Evolutionary conservation across 2,329 filamentous ascomycete species (phyloP).

Genomic region (Aplosporella prunicola): DNA sequence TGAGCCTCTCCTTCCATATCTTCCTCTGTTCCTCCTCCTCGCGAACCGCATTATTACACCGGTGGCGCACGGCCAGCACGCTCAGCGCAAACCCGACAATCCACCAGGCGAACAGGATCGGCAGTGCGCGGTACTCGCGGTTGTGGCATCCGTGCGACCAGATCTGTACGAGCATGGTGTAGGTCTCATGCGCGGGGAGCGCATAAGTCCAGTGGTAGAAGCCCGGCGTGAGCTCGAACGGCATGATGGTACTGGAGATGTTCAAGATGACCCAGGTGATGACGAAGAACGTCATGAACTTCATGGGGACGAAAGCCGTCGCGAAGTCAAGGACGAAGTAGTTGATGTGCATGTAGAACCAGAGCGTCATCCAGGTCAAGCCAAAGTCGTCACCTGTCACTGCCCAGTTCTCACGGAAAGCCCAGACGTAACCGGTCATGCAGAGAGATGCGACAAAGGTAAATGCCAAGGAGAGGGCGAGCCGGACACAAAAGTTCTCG

Average conservation of each 20-base stretch:
- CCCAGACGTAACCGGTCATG: conserved; percentile 33
- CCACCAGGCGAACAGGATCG: conserved; percentile 36
- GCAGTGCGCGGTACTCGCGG: conserved; percentile 30
- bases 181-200: conserved; percentile 31
- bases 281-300: conserved; percentile 34
- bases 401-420: conserved; percentile 30
- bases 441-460: conserved; percentile 27
- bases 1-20: conserved; percentile 7
- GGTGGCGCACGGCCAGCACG: neutral
- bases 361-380: conserved; percentile 32
- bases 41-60: conserved; percentile 1
- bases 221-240: conserved; percentile 30
- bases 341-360: conserved; percentile 35
- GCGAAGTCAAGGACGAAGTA: conserved; percentile 34
- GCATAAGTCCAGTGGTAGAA: conserved; percentile 32
- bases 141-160: conserved; percentile 36
- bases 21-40: conserved; percentile 1
- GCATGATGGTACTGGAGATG: conserved; percentile 30
- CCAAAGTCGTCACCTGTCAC: conserved; percentile 29
- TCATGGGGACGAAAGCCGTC: conserved; percentile 29
- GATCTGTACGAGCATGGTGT: conserved; percentile 29
- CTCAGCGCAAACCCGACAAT: conserved; percentile 14
- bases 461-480: conserved; percentile 23
- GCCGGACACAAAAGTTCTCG: conserved; percentile 20
- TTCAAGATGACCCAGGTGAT: conserved; percentile 36